phyloP scores from a whole-genome alignment of 1,284 basidiomycete species.

The Caloboletus firmus region DNA sequence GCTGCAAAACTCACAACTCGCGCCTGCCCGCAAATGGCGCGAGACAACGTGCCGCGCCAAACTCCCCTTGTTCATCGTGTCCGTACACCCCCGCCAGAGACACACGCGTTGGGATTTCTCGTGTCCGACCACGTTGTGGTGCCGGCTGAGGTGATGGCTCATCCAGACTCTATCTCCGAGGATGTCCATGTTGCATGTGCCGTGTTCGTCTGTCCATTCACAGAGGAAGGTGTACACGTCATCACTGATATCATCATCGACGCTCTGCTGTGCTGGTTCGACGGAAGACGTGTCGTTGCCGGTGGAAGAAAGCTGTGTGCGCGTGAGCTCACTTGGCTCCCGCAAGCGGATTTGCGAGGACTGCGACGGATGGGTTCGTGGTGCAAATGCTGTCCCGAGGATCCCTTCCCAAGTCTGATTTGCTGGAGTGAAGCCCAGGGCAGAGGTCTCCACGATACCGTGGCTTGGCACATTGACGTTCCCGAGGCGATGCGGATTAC shows the following conservation, averaged over 20 bases:
- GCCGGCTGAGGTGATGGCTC: constrained; percentile 24
- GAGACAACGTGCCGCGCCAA: constrained; percentile 30
- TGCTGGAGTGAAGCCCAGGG: not conserved
- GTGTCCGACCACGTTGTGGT: constrained; percentile 23
- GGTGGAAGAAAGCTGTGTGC: not conserved
- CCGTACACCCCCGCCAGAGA: constrained; percentile 25
- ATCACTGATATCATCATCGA: constrained; percentile 4
- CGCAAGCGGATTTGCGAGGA: not conserved
- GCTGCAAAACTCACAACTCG: constrained; percentile 25
- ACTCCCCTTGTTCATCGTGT: constrained; percentile 32
- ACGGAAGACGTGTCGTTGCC: not conserved
- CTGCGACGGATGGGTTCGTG: not conserved
- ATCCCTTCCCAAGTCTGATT: constrained; percentile 14
- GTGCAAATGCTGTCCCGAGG: not conserved
- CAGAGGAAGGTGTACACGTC: constrained; percentile 16
- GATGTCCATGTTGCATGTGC: constrained; percentile 26
- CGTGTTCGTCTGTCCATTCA: constrained; percentile 27
- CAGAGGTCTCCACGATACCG: not conserved
- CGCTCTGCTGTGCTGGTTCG: not conserved
- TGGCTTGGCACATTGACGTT: not conserved
- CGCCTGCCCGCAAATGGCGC: constrained; percentile 23
- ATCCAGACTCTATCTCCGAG: constrained; percentile 23
- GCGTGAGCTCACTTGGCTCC: not conserved
- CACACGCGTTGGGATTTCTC: constrained; percentile 20
- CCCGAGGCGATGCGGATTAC: not conserved